Evolutionary conservation across 208 protist species (phyloP), one percentile per base, ranked within the genome.

Genomic region (Acanthamoeba lenticulata): DNA sequence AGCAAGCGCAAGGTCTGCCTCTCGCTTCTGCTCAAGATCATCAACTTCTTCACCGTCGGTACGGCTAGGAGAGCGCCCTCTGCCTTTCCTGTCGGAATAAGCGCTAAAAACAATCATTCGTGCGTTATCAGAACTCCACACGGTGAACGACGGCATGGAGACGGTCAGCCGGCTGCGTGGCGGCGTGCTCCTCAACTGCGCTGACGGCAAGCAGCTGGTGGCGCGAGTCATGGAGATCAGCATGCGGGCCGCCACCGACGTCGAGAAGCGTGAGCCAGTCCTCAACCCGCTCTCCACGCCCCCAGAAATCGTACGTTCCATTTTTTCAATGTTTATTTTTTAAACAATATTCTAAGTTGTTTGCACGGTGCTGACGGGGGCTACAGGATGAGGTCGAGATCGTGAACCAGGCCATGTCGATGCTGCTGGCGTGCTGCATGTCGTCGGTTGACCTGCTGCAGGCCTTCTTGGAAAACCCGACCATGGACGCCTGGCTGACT

Each of bases 1-100:
- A 44, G 88, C n/a, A 96, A 95, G 57, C 90, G 94, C 55, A 94
- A 94, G 29, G 88, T 49, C 38, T 95, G 93, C 74, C 52, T 96
- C 2, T 49, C 90, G 21, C 34, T 94, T 7, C 52, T 96, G 2
- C 36, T 96, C 19, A 95, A 94, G 47, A 94, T 93, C 72, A 94
- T 96, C 60, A 79, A 65, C 45, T 94, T 7, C 21, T 94, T 95
- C 40, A 85, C 85, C 21, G 32, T 89, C 19, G 79, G 79, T 89
- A 89, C 32, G 69, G 9, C 21, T 69, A 69, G 0, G 6, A 9
- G 24, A 0, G 24, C 27, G 24, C 52, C 17, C 52, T n/a, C 15
- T 60, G 52, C 52, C 45, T 52, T 52, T 5, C 9, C 45, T 52
- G 9, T 60, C 52, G 52, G 17, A n/a, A n/a, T n/a, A n/a, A n/a